Base-by-base conservation (phyloP, 139 green algal genomes). In the Trebouxia sp. region DNA sequence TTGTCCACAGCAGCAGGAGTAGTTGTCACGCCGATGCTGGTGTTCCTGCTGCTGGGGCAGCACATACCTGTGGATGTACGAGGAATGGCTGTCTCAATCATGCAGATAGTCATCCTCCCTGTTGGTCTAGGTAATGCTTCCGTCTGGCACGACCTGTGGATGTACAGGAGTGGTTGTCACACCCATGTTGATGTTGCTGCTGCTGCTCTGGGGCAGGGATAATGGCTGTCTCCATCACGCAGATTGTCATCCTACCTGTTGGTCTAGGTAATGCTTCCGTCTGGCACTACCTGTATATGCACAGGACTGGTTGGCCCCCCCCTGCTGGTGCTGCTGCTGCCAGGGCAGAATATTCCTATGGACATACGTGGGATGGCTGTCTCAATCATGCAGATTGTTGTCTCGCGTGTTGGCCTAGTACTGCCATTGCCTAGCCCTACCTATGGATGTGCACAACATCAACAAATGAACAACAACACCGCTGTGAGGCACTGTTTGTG, bases 61-160 rank as follows among this genome's bases (percentile, higher is more conserved):
- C 74, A 78, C n/a, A 39, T 87, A 6, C 82, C 85, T 12, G 58
- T 89, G 15, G 79, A 89, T 70, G 45, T 80, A 12, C 24, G 20
- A 24, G 78, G 69, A 30, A 87, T 89, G 82, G 45, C 53, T 1
- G 11, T 50, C 24, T 83, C 53, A 42, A 87, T 89, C 41, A 45
- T 47, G 6, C 85, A 89, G 79, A 77, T 87, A 55, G 85, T 89
- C 5, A 35, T 89, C 35, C 37, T 83, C 11, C 85, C 85, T 50
- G 70, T 89, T 8, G 39, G 55, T 26, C 41, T 65, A 66, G 80
- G 80, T 80, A 26, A 8, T 65, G 12, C 43, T 12, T 66, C 26
- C 30, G 2, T 69, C 30, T n/a, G n/a, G n/a, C n/a, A n/a, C n/a
- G n/a, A n/a, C n/a, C n/a, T n/a, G n/a, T n/a, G n/a, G n/a, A n/a